Base-by-base conservation (phyloP, 2,329 filamentous ascomycete genomes). In the Ophiosphaerella herpotricha region DNA sequence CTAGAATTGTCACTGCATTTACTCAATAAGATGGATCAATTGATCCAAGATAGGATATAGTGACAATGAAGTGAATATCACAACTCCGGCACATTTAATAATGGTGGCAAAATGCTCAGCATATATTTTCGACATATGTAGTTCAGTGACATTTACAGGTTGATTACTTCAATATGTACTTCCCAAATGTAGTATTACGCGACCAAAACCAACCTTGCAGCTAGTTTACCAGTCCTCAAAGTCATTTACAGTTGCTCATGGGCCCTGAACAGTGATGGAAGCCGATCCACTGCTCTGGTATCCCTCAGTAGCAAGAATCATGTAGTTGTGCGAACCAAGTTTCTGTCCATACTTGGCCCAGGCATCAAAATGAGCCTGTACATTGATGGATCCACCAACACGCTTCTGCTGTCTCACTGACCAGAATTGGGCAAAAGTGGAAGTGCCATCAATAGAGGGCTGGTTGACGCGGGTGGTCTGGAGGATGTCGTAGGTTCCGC, bases 361-460 rank as follows among this genome's bases (percentile, higher is more conserved):
- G 7, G 80, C 80, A 57, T 79, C 73, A 58, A 84, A 83, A 64
- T 83, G 81, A 55, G 76, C 78, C 21, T 65, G 71, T 1, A 75
- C 74, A 33, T 75, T 80, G 52, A 85, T 77, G 6, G 77, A 79
- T 3, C 81, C 82, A 45, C 75, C 72, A 21, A 74, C 72, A 41
- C 80, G 75, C 75, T 83, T 82, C 46, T 55, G 71, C 53, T 73
- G 68, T 50, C 81, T 75, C 16, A 83, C 77, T 16, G 76, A 79
- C 76, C 78, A 82, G 64, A 78, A 84, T 71, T 83, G 80, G 64
- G 76, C 72, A 65, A 83, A 84, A 34, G 80, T 83, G 14, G 72
- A 57, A 9, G 79, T 82, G 39, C 81, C 81, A n/a, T 79, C 71
- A 56, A 84, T 83, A 2, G 75, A 79, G 0, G 81, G 80, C 59